Base-by-base conservation (phyloP, 345 rosid species). In the Laguncularia racemosa region DNA sequence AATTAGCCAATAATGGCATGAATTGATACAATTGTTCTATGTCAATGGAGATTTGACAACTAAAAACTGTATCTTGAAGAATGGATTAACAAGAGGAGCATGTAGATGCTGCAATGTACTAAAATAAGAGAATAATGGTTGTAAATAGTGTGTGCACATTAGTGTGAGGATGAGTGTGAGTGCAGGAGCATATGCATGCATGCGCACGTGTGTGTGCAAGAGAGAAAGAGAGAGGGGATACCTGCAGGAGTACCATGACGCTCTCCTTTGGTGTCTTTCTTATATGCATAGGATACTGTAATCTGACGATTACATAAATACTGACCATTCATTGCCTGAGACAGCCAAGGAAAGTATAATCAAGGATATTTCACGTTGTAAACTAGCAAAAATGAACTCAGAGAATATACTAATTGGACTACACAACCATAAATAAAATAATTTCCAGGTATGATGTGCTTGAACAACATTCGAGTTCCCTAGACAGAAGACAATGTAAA, bases 201-300 rank as follows among this genome's bases (percentile, higher is more conserved):
- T 44, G 51, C 11, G 4, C 20, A 16, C 13, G 44, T 45, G 21
- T 14, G 15, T 16, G 33, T 17, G 21, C 16, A 15, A 16, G 3
- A 18, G 3, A 48, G 48, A 19, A 18, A 52, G 18, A 16, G 26
- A 57, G 18, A 19, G 44, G 67, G 73, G 72, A 78, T 61, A 92
- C 98, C 98, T 84, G 97, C 99, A 19, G 96, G 96, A 48, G 99
- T 89, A 53, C 97, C 99, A 40, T 93, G 96, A 20, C 97, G 96
- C 74, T 93, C 97, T 69, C 99, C 97, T 75, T 93, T 93, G 12
- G 99, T 87, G 73, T 93, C 99, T 80, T 93, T 93, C 85, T 93
- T 93, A 61, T 89, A 89, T 6, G 97, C 99, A 63, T 93, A 89
- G 4, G 99, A 95, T 20, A 88, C 99, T 28, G 99, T 88, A 68